Evolutionary conservation across 2,329 filamentous ascomycete species (phyloP), one percentile per base, ranked within the genome.

Genomic region (Fusarium mundagurra): DNA sequence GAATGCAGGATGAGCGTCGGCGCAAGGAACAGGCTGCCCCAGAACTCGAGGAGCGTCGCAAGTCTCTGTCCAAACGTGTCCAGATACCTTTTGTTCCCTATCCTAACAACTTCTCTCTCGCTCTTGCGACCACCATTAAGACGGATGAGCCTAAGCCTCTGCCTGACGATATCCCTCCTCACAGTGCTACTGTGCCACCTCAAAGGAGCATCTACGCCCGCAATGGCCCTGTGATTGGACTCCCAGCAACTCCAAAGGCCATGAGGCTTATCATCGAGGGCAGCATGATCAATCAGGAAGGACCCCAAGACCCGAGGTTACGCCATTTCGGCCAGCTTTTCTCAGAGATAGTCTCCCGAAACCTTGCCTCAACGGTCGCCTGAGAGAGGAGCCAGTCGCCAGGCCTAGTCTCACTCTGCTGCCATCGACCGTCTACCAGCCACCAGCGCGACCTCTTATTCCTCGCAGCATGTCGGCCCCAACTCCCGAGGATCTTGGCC

Each of bases 201-300:
- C 83, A 82, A 67, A 86, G 83, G 69, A 86, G 84, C 80, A 88
- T 89, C 80, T 87, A 87, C 70, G 85, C 85, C 36, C 75, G 80
- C 20, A 83, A 79, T 5, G 87, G 86, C 2, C 85, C 88, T 3
- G 87, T 89, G 9, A 88, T 96, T 60, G 95, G 95, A 2, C 88
- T 98, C 22, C 95, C 95, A 18, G 94, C 95, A 5, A 98, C 95
- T 2, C 95, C 96, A 36, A 92, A 94, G 84, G 95, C 95, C 2
- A 97, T 98, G 94, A 90, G 93, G 27, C 91, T 97, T 3, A 91
- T 94, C 48, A 91, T 96, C 75, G 89, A 90, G 74, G 83, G 86
- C 5, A 88, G 91, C 84, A 87, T 47, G 76, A 62, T 84, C 87
- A 64, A 34, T 47, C 74, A 51, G 69, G 64, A 29, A 80, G 73